A percentile compares a stretch with the other conserved stretches of the same genome.
These are phyloP conservation scores for Termitomyces sp. DNA, from an alignment of 768 basidiomycete species.

Conservation along the genomic window DNA sequence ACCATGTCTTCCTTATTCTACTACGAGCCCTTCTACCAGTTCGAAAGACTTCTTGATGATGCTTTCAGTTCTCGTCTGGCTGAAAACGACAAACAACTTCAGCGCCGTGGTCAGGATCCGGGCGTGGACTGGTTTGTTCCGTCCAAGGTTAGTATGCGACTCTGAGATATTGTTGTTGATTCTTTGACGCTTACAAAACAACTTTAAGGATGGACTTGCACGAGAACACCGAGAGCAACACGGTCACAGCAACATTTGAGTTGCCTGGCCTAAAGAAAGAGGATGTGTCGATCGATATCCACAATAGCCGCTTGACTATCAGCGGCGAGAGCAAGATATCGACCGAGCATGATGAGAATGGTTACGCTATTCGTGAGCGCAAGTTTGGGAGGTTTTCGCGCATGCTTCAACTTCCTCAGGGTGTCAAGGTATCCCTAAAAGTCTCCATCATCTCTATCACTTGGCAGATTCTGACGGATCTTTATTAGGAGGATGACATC, in stretches of 20 bases:
- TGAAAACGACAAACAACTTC: background rate
- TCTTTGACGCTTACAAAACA: background rate
- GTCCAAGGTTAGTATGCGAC: conserved; percentile 13
- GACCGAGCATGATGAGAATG: conserved; percentile 25
- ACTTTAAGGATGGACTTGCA: conserved; percentile 39
- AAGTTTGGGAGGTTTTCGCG: conserved; percentile 43
- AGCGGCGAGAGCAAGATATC: conserved; percentile 35
- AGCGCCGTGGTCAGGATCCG: conserved; percentile 4
- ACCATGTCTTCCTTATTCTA: conserved; percentile 23
- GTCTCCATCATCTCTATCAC: background rate
- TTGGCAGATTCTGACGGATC: background rate
- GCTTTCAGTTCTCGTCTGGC: conserved; percentile 18
- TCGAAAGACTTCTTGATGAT: conserved; percentile 39
- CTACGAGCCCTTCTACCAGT: conserved; percentile 38
- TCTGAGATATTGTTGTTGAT: background rate
- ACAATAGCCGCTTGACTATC: conserved; percentile 40
- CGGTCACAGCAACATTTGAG: conserved; percentile 49
- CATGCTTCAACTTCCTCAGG: conserved; percentile 40
- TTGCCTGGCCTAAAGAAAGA: conserved; percentile 49
- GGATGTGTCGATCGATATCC: conserved; percentile 40
- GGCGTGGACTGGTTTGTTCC: conserved; percentile 8
- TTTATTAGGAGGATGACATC: conserved; percentile 33
- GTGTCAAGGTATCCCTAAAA: conserved; percentile 33
- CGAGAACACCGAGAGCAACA: conserved; percentile 33
- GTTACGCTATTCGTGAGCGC: conserved; percentile 40